Base-by-base conservation (phyloP, 441 rosid species). In the Flueggea neowawraea region DNA sequence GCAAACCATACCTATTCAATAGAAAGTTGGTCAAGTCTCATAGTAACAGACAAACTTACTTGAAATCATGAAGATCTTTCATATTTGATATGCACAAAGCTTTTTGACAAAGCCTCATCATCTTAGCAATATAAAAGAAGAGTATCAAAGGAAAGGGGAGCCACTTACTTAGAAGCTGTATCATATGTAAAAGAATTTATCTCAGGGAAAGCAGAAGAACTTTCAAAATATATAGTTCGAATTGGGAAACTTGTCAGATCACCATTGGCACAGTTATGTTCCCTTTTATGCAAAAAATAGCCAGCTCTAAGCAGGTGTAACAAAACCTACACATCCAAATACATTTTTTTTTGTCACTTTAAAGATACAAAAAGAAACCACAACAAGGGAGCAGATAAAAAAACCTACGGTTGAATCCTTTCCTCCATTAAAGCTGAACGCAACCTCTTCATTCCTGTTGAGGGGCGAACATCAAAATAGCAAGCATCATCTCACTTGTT, bases 351-450 rank as follows among this genome's bases (percentile, higher is more conserved):
- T 28, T 50, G 60, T 62, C 63, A 64, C 51, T 51, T 60, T 63
- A 53, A 59, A 47, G 53, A 71, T 17, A 63, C 17, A 72, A 57
- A 60, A 69, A 52, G 67, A 43, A 71, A 68, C 33, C 39, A 51
- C 52, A 16, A 68, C 33, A 47, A 57, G 57, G 55, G 63, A 44
- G 32, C 48, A 52, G 41, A 65, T 52, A 58, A 44, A 56, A 61
- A 36, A 73, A 79, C 97, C 78, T 80, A 95, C 99, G 59, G 93
- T 95, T 39, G 98, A 92, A 78, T 95, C 99, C 72, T 95, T 95
- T 65, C 99, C 99, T 71, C 99, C 99, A 76, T 95, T 95, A 74
- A 95, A 95, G 75, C 99, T 95, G 77, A 95, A 88, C 48, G 99
- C 93, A 49, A 92, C 90, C 89, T 95, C 98, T 82, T 92, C 98